A percentile compares a stretch with the other conserved stretches of the same genome.
Evolutionary conservation across 306 rosid species (phyloP).

Genomic region (Cyclanthera cordifolia): DNA sequence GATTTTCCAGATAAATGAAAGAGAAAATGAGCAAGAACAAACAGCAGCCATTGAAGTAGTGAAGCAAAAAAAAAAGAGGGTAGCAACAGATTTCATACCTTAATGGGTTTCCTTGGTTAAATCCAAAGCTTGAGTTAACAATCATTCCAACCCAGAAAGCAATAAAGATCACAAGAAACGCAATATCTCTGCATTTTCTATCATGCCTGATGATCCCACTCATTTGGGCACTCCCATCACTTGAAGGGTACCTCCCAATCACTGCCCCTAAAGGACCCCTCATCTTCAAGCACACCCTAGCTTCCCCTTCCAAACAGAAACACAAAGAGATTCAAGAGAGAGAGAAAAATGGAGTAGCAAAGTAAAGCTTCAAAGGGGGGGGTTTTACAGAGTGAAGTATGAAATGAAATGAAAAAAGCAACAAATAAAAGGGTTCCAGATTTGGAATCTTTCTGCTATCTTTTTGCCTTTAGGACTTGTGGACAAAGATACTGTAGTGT

Average conservation of each 20-base stretch:
- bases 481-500: constrained; percentile 38
- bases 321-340: constrained; percentile 6
- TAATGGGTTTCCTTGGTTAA: constrained; percentile 75
- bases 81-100: constrained; percentile 35
- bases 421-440: constrained; percentile 29
- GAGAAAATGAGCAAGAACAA: constrained; percentile 9
- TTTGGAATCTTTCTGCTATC: constrained; percentile 30
- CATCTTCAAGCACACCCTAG: constrained; percentile 28
- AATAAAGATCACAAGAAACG: constrained; percentile 54
- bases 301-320: constrained; percentile 10
- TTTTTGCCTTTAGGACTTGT: constrained; percentile 5
- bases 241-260: constrained; percentile 80
- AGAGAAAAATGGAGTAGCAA: constrained; percentile 8
- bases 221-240: constrained; percentile 68
- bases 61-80: constrained; percentile 16
- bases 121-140: constrained; percentile 92
- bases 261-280: constrained; percentile 95
- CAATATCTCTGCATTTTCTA: constrained; percentile 76
- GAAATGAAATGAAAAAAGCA: constrained; percentile 12
- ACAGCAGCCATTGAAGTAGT: constrained; percentile 15
- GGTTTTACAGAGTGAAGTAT: neutral
- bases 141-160: constrained; percentile 95
- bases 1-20: constrained; percentile 5
- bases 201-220: constrained; percentile 74
- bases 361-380: neutral